These are phyloP conservation scores for Nakazawaea pomicola DNA, from an alignment of 805 yeast genomes.

Conservation along the genomic window DNA sequence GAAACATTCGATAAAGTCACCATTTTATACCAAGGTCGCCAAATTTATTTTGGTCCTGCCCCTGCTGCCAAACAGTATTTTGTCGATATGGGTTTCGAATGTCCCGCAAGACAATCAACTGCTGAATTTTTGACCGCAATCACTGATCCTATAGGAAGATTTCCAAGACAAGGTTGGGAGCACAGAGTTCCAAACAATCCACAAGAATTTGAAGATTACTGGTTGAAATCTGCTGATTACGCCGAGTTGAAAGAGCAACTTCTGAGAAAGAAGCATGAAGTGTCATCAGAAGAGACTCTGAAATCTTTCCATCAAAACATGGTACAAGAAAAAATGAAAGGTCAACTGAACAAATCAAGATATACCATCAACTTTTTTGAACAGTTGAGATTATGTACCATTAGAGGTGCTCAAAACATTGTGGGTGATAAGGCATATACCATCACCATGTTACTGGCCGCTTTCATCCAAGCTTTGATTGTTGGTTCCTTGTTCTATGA, in stretches of 20 bases:
- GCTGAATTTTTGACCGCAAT: slow-evolving; percentile 69
- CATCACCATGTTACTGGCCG: slow-evolving; percentile 40
- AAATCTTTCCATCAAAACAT: slow-evolving; percentile 29
- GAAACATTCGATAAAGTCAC: slow-evolving; percentile 57
- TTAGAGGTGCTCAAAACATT: slow-evolving; percentile 50
- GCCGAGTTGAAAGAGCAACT: slow-evolving; percentile 30
- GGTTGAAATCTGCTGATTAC: slow-evolving; percentile 49
- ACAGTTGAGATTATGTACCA: slow-evolving; percentile 45
- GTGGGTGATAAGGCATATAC: slow-evolving; percentile 53
- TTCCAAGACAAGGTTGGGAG: slow-evolving; percentile 47
- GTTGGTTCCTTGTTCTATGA: slow-evolving; percentile 60
- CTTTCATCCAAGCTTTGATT: slow-evolving; percentile 52
- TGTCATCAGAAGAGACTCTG: slow-evolving; percentile 28
- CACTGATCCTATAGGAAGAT: slow-evolving; percentile 63
- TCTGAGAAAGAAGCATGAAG: slow-evolving; percentile 12
- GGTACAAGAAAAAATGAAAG: slow-evolving; percentile 32
- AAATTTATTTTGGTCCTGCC: slow-evolving; percentile 57
- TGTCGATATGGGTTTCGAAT: slow-evolving; percentile 56
- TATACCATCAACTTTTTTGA: slow-evolving; percentile 38
- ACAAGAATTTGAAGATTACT: slow-evolving; percentile 52
- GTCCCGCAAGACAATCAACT: slow-evolving; percentile 62
- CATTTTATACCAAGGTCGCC: slow-evolving; percentile 55
- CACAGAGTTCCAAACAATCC: slow-evolving; percentile 59
- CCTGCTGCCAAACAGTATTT: slow-evolving; percentile 51
- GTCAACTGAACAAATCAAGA: slow-evolving; percentile 32